Percentiles rank a stretch among this genome's conserved stretches.
phyloP scores from a whole-genome alignment of 225 moss, liverwort and hornwort species.

The Physcomitrellopsis africana region DNA sequence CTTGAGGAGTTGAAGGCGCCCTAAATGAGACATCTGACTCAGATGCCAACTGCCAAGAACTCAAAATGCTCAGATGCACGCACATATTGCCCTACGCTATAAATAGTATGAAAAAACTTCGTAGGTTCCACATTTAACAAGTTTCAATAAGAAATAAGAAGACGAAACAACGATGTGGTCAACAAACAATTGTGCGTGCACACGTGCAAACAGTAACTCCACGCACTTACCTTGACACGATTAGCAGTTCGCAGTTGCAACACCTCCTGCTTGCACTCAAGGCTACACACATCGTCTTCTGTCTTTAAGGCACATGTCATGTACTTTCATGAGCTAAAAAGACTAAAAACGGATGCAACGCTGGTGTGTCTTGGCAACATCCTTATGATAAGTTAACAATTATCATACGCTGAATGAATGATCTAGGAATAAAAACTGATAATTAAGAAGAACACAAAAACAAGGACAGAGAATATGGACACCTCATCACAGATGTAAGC shows the following conservation, averaged over 20 bases:
- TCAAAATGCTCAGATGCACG: slow-evolving; percentile 23
- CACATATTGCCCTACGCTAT: not conserved
- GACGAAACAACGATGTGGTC: not conserved
- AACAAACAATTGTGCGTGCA: not conserved
- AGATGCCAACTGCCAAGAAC: slow-evolving; percentile 36
- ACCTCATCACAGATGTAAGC: slow-evolving; percentile 75
- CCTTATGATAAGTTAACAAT: not conserved
- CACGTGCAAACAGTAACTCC: not conserved
- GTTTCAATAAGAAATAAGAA: slow-evolving; percentile 2
- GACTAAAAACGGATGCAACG: not conserved
- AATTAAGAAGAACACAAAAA: not conserved
- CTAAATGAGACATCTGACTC: slow-evolving; percentile 40
- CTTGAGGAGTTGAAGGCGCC: slow-evolving; percentile 44
- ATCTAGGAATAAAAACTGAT: not conserved
- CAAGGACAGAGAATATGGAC: not conserved
- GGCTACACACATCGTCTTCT: slow-evolving; percentile 78
- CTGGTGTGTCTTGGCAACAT: slow-evolving; percentile 1
- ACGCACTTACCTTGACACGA: slow-evolving; percentile 31
- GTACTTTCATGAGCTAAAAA: slow-evolving; percentile 26
- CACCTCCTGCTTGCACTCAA: slow-evolving; percentile 68
- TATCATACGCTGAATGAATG: not conserved
- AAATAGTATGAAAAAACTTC: not conserved
- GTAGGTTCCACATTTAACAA: not conserved
- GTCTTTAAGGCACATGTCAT: slow-evolving; percentile 50
- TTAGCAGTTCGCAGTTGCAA: slow-evolving; percentile 47